Conservation (phyloP, 176 grass and related monocot species). For the Avena eriantha region DNA sequence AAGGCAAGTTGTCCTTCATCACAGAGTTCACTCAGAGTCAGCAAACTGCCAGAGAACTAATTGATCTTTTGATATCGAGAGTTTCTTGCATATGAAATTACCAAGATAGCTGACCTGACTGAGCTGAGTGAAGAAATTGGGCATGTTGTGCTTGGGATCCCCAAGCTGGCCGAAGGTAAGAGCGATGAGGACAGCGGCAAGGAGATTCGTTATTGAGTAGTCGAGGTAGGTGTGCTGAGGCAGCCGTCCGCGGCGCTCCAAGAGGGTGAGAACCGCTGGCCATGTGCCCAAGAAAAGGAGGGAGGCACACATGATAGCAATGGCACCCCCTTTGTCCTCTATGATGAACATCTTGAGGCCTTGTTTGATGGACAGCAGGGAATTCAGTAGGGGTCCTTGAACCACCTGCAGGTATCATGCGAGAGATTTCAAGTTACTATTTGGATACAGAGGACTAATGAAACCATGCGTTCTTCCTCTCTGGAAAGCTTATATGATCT, state of each 20-base stretch:
- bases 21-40: slow-evolving; percentile 34
- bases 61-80: background rate
- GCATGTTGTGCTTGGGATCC: slow-evolving; percentile 53
- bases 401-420: slow-evolving; percentile 35
- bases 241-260: slow-evolving; percentile 68
- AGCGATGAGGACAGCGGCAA: slow-evolving; percentile 65
- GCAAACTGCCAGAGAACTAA: background rate
- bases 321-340: slow-evolving; percentile 79
- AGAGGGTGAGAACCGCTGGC: slow-evolving; percentile 70
- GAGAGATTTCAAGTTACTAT: background rate
- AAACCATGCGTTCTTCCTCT: background rate
- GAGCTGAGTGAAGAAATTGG: slow-evolving; percentile 77
- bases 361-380: background rate
- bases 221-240: slow-evolving; percentile 86
- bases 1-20: slow-evolving; percentile 73
- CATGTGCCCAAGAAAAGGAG: slow-evolving; percentile 78
- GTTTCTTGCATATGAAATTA: background rate
- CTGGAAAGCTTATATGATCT: background rate
- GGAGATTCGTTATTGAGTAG: slow-evolving; percentile 75
- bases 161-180: slow-evolving; percentile 73
- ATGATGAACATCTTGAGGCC: slow-evolving; percentile 61
- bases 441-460: background rate
- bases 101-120: slow-evolving; percentile 53
- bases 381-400: slow-evolving; percentile 25
- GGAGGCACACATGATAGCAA: slow-evolving; percentile 75